Percentiles rank a stretch among this genome's conserved stretches.
Conservation (phyloP, 139 green algal genomes). For the Chlamydomonas sp. region DNA sequence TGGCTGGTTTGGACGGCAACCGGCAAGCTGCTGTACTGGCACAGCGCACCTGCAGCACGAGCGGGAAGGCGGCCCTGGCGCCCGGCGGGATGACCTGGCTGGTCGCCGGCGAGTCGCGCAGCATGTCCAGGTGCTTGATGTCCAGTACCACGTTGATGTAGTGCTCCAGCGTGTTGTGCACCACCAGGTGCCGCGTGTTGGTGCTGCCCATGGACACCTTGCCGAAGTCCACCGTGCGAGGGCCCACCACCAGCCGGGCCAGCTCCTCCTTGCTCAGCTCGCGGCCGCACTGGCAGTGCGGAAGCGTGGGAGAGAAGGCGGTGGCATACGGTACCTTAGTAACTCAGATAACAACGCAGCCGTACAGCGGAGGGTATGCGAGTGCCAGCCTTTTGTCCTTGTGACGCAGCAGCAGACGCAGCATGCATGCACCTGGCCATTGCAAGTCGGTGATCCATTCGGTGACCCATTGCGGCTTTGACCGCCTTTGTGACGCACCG, state of each 20-base stretch:
- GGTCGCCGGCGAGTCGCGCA: slow-evolving; percentile 9
- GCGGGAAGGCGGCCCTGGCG: slow-evolving; percentile 59
- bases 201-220: slow-evolving; percentile 52
- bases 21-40: not conserved
- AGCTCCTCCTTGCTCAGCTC: slow-evolving; percentile 60
- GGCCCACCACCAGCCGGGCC: slow-evolving; percentile 44
- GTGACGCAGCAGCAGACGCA: not conserved
- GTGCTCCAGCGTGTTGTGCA: slow-evolving; percentile 69
- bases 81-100: slow-evolving; percentile 70
- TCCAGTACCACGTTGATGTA: slow-evolving; percentile 74
- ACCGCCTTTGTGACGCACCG: too few relatives aligned
- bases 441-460: too few relatives aligned
- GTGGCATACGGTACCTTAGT: not conserved
- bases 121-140: slow-evolving; percentile 42
- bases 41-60: slow-evolving; percentile 53
- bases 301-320: too few relatives aligned
- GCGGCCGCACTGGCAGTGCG: slow-evolving; percentile 19
- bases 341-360: not conserved
- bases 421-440: not conserved
- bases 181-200: slow-evolving; percentile 57
- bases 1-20: too few relatives aligned
- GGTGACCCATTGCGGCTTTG: too few relatives aligned
- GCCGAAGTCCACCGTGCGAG: slow-evolving; percentile 64
- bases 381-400: too few relatives aligned
- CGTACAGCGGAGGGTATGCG: too few relatives aligned